Base-by-base conservation (phyloP, 768 basidiomycete species). In the Dioszegia hungarica region DNA sequence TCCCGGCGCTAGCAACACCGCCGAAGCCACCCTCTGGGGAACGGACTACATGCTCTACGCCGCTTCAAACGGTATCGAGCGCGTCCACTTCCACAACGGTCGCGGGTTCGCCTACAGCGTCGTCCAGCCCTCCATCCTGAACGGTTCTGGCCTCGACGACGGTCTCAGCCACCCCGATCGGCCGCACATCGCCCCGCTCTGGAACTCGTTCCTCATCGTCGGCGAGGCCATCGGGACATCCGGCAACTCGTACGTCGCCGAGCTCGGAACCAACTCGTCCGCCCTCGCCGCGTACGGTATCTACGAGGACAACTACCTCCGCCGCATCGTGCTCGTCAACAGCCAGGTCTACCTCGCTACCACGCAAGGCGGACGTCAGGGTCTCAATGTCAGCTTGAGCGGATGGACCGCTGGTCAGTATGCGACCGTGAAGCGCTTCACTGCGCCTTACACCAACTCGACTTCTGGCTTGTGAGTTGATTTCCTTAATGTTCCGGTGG, bases 21-120 rank as follows among this genome's bases (percentile, higher is more conserved):
- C 53, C 31, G 63, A 65, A 41, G 52, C 60, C n/a, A 57, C 63
- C n/a, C 58, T 65, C 31, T 65, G 63, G 63, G 37, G 57, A 17
- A 33, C 58, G n/a, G 63, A 65, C 31, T 51, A 59, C 60, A 45
- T 49, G 5, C 50, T 65, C 19, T 47, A 61, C 12, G 51, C 56
- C 5, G 63, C 63, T n/a, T 54, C 60, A 10, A 25, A 55, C 15
- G 63, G 63, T 33, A 47, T 65, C 36, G 34, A 49, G 33, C 51
- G 54, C 3, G 31, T 65, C 22, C 53, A 62, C 48, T 62, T 65
- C 53, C 63, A 65, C 33, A 17, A 65, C 29, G 63, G 63, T 33
- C 31, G 54, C 17, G 63, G 63, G 12, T 64, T 48, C 36, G 44
- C 47, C 8, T 64, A 64, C 60, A 61, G 41, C 46, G 20, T 54